Percentiles rank a stretch among this genome's conserved stretches.
phyloP scores from a whole-genome alignment of 345 rosid genomes.

The Arabidopsis arenosa region DNA sequence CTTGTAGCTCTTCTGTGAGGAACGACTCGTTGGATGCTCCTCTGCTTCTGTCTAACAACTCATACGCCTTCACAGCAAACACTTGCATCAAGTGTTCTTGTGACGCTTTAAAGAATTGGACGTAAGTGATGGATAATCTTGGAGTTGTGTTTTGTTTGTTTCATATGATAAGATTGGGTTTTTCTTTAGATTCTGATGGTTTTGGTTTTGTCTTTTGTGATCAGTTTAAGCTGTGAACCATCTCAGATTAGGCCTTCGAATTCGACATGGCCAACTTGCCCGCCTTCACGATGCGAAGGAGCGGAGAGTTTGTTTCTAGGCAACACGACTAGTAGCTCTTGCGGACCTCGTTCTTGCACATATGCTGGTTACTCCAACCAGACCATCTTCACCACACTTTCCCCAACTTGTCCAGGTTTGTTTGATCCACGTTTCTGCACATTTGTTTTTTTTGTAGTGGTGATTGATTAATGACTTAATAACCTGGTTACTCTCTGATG shows the following conservation, averaged over 20 bases:
- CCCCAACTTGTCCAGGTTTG: slow-evolving; percentile 45
- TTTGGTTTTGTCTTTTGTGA: slow-evolving; percentile 14
- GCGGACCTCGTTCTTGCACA: slow-evolving; percentile 57
- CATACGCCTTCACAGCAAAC: slow-evolving; percentile 65
- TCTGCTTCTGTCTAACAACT: slow-evolving; percentile 56
- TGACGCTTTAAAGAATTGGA: slow-evolving; percentile 63
- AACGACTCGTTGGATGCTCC: slow-evolving; percentile 55
- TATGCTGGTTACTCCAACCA: slow-evolving; percentile 67
- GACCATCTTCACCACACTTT: slow-evolving; percentile 51
- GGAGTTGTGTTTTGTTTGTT: slow-evolving; percentile 1
- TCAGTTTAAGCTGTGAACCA: slow-evolving; percentile 75
- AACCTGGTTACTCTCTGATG: slow-evolving; percentile 16
- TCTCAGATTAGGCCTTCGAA: slow-evolving; percentile 45
- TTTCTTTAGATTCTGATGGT: slow-evolving; percentile 22
- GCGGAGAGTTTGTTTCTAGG: slow-evolving; percentile 49
- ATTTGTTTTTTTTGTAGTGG: background rate
- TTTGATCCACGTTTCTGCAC: slow-evolving; percentile 8
- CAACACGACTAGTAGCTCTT: slow-evolving; percentile 45
- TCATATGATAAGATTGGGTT: background rate
- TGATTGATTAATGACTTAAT: background rate
- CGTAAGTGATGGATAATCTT: slow-evolving; percentile 49
- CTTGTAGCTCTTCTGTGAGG: slow-evolving; percentile 65
- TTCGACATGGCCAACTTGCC: slow-evolving; percentile 51
- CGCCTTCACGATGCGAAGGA: slow-evolving; percentile 59
- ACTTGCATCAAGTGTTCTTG: slow-evolving; percentile 72